A percentile compares a stretch with the other conserved stretches of the same genome.
Conservation (phyloP, 352 stramenopile genomes). For the Phytophthora niederhauseri region DNA sequence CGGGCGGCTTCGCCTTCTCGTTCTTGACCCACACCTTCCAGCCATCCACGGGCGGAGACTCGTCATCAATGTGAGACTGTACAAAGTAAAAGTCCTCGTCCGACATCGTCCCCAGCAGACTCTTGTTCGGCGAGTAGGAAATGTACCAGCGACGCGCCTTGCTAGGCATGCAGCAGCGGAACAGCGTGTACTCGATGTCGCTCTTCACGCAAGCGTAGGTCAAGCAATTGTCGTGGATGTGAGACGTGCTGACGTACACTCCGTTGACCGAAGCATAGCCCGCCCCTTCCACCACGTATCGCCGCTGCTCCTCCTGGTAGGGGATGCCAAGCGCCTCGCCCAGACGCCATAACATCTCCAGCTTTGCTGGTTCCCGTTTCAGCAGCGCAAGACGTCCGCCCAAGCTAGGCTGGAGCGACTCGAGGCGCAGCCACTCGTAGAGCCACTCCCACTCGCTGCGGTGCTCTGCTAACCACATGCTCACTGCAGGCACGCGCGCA, state of each 20-base stretch:
- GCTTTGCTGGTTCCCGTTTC: slow-evolving; percentile 74
- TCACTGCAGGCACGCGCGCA: slow-evolving; percentile 62
- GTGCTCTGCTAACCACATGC: slow-evolving; percentile 60
- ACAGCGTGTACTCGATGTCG: slow-evolving; percentile 93
- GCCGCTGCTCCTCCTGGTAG: slow-evolving; percentile 77
- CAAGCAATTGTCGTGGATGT: slow-evolving; percentile 77
- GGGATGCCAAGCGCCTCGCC: slow-evolving; percentile 66
- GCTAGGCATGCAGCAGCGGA: slow-evolving; percentile 98
- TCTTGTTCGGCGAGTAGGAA: slow-evolving; percentile 94
- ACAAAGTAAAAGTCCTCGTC: slow-evolving; percentile 92
- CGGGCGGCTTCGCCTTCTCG: slow-evolving; percentile 64
- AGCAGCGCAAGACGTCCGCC: slow-evolving; percentile 69
- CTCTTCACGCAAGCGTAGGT: slow-evolving; percentile 72
- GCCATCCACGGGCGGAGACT: slow-evolving; percentile 72
- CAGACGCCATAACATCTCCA: slow-evolving; percentile 70
- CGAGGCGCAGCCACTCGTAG: slow-evolving; percentile 89
- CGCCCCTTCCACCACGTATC: slow-evolving; percentile 90
- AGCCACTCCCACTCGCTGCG: slow-evolving; percentile 78
- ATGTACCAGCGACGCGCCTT: slow-evolving; percentile 99
- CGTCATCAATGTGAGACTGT: slow-evolving; percentile 80
- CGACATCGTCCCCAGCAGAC: slow-evolving; percentile 80
- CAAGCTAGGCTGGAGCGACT: slow-evolving; percentile 82
- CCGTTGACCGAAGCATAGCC: slow-evolving; percentile 94
- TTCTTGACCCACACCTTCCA: slow-evolving; percentile 92
- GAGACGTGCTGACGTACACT: slow-evolving; percentile 89